A percentile compares a stretch with the other conserved stretches of the same genome.
phyloP scores from a whole-genome alignment of 2,329 filamentous ascomycete species.

The Diaporthe citrichinensis region DNA sequence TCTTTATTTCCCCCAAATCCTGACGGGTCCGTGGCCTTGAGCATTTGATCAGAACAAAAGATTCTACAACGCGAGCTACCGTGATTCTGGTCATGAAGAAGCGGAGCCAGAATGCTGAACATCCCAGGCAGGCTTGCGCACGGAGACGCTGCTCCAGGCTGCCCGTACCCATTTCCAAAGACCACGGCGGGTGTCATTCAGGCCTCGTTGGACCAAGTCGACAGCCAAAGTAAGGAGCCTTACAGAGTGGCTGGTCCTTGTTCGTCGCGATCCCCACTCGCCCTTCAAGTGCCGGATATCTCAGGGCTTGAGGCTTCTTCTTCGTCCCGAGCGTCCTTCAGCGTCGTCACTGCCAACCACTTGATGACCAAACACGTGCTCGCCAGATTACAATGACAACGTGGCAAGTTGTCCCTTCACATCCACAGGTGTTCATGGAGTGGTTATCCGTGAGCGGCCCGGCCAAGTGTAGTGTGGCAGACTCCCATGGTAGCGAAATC shows the following conservation, averaged over 20 bases:
- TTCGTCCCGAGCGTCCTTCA: not conserved
- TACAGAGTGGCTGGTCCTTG: not conserved
- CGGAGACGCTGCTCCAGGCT: not conserved
- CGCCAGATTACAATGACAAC: not conserved
- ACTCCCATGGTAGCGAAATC: constrained; percentile 26
- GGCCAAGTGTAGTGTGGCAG: not conserved
- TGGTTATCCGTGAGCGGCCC: constrained; percentile 4
- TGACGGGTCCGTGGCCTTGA: no score
- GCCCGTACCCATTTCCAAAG: not conserved
- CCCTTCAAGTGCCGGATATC: not conserved
- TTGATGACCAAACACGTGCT: not conserved
- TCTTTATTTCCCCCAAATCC: no score
- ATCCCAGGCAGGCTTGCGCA: not conserved
- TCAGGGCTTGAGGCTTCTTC: not conserved
- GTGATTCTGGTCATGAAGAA: not conserved
- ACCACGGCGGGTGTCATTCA: not conserved
- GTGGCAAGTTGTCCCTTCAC: not conserved
- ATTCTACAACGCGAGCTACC: not conserved
- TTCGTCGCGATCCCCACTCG: not conserved
- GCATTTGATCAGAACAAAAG: not conserved
- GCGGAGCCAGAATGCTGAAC: no score
- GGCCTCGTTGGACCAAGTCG: no score
- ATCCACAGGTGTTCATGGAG: not conserved
- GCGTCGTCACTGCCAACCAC: not conserved
- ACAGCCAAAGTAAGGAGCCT: not conserved